Conservation (phyloP, 2,329 filamentous ascomycete species). For the Didymosphaeria variabile region DNA sequence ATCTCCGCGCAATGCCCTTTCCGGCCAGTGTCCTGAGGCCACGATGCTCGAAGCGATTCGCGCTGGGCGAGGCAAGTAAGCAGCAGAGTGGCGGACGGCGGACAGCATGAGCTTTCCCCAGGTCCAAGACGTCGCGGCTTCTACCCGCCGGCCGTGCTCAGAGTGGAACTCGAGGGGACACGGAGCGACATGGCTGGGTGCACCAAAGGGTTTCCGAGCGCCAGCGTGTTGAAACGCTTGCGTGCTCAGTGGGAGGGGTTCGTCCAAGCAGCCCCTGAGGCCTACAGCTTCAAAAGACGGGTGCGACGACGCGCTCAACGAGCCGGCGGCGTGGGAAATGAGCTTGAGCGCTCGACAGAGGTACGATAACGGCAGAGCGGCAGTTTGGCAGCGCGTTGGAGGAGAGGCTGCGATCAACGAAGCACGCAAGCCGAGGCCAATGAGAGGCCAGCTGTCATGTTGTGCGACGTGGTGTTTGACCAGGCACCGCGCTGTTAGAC, state of each 20-base stretch:
- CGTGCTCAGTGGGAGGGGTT: constrained; percentile 34
- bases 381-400: constrained; percentile 20
- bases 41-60: constrained; percentile 26
- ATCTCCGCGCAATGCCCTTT: constrained; percentile 29
- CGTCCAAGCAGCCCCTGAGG: constrained; percentile 36
- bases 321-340: constrained; percentile 15
- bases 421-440: constrained; percentile 23
- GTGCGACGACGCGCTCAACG: neutral
- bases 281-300: constrained; percentile 26
- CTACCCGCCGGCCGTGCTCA: constrained; percentile 35
- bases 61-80: too few relatives aligned
- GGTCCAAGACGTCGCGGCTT: constrained; percentile 30
- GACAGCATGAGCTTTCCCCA: constrained; percentile 42
- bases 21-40: constrained; percentile 32
- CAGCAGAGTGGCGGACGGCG: constrained; percentile 7
- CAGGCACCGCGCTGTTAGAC: constrained; percentile 6
- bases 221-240: constrained; percentile 37
- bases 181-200: too few relatives aligned
- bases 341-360: constrained; percentile 21
- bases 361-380: constrained; percentile 37
- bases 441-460: constrained; percentile 38
- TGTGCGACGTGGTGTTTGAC: constrained; percentile 9
- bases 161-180: constrained; percentile 31
- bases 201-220: constrained; percentile 25
- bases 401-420: neutral